These are phyloP conservation scores for Trifolium repens DNA, from an alignment of 306 rosid genomes.

Conservation along the genomic window DNA sequence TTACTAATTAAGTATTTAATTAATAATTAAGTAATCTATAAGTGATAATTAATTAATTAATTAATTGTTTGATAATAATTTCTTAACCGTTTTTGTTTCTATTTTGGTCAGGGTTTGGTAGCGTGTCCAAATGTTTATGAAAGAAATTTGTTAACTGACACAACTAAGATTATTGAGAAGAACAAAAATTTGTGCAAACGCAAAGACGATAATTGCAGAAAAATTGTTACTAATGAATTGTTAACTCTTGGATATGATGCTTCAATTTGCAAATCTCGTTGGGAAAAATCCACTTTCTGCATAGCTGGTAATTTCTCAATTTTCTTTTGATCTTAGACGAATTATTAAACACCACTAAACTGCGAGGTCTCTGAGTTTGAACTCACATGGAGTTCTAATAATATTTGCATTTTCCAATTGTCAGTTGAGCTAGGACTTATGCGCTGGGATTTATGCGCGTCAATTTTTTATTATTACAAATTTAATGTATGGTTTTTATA, in stretches of 20 bases:
- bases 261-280: conserved; percentile 79
- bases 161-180: conserved; percentile 73
- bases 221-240: conserved; percentile 57
- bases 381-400: no score
- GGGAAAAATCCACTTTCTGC: conserved; percentile 73
- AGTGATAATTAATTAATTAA: neutral
- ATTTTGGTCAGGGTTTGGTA: conserved; percentile 62
- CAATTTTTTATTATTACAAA: no score
- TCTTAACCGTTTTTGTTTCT: neutral
- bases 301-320: conserved; percentile 57
- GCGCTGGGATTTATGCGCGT: no score
- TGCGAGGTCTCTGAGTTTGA: no score
- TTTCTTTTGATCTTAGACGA: no score
- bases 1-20: neutral
- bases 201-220: conserved; percentile 66
- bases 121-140: conserved; percentile 64
- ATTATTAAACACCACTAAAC: no score
- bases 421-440: no score
- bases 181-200: conserved; percentile 69
- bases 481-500: no score
- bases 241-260: conserved; percentile 77
- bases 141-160: conserved; percentile 77
- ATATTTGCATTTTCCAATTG: neutral
- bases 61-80: neutral
- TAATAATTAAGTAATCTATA: neutral